Conservation (phyloP, 2,329 filamentous ascomycete species). For the Onygena corvina region DNA sequence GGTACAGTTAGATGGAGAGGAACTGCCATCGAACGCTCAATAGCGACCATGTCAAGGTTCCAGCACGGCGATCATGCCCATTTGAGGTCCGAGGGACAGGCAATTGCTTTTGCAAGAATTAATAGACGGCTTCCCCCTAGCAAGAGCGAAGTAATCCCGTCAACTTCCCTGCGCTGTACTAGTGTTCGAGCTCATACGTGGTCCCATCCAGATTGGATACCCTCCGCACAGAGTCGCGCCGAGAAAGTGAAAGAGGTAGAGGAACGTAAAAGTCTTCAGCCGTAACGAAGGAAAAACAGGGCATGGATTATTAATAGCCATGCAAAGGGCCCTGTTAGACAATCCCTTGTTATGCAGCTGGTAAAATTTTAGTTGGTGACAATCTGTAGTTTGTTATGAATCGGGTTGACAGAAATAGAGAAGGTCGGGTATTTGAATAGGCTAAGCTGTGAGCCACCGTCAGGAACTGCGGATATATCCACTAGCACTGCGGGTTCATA, state of each 20-base stretch:
- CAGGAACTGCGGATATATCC: neutral
- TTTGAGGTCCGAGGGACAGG: neutral
- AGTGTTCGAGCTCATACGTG: neutral
- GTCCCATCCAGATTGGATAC: neutral
- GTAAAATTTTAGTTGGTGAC: neutral
- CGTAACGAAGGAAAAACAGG: neutral
- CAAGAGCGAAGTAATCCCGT: neutral
- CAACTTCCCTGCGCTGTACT: neutral
- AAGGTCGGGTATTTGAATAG: neutral
- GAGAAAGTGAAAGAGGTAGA: neutral
- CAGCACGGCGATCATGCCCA: neutral
- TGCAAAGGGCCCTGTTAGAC: neutral
- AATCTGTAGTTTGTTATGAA: neutral
- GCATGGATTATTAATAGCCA: neutral
- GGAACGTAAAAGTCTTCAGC: neutral
- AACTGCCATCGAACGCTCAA: neutral
- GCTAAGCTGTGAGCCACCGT: neutral
- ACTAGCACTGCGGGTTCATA: neutral
- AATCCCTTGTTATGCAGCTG: neutral
- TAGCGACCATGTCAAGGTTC: neutral
- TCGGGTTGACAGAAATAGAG: neutral
- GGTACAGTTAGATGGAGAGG: neutral
- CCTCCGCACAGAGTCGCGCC: neutral
- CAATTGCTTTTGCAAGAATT: neutral
- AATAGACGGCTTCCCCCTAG: neutral